A percentile compares a stretch with the other conserved stretches of the same genome.
Conservation (phyloP, 805 yeast species). For the Yamadazyma endophytica region DNA sequence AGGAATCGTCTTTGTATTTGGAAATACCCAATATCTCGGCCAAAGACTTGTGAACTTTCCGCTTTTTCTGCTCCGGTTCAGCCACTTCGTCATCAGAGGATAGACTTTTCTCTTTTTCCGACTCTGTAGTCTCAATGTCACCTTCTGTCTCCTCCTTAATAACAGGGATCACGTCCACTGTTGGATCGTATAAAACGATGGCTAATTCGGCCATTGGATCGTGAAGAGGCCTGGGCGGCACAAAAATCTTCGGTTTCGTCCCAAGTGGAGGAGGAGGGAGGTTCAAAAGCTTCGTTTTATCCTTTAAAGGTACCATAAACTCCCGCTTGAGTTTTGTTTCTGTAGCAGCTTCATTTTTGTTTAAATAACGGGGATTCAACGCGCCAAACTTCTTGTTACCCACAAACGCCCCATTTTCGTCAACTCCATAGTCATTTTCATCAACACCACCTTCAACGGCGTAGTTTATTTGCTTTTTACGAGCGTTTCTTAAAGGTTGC, state of each 20-base stretch:
- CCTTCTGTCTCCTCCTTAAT: slow-evolving; percentile 15
- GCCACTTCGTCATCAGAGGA: slow-evolving; percentile 11
- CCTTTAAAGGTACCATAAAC: slow-evolving; percentile 60
- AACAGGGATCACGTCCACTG: slow-evolving; percentile 59
- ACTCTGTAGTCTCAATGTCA: slow-evolving; percentile 3
- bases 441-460: slow-evolving; percentile 21
- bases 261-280: slow-evolving; percentile 81
- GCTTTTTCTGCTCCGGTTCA: slow-evolving; percentile 23
- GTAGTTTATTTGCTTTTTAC: slow-evolving; percentile 29
- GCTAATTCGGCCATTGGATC: slow-evolving; percentile 94
- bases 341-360: slow-evolving; percentile 30
- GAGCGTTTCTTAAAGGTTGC: slow-evolving; percentile 20
- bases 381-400: slow-evolving; percentile 49
- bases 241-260: slow-evolving; percentile 59
- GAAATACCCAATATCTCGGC: slow-evolving; percentile 78
- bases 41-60: slow-evolving; percentile 58
- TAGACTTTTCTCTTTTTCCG: slow-evolving; percentile 8
- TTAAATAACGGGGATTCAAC: slow-evolving; percentile 50
- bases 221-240: slow-evolving; percentile 90
- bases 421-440: slow-evolving; percentile 1
- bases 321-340: slow-evolving; percentile 37
- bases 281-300: slow-evolving; percentile 25
- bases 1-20: slow-evolving; percentile 44
- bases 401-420: slow-evolving; percentile 11
- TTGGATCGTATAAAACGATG: slow-evolving; percentile 91